Evolutionary conservation across 306 rosid species (phyloP).

Genomic region (Rosa lucieae): DNA sequence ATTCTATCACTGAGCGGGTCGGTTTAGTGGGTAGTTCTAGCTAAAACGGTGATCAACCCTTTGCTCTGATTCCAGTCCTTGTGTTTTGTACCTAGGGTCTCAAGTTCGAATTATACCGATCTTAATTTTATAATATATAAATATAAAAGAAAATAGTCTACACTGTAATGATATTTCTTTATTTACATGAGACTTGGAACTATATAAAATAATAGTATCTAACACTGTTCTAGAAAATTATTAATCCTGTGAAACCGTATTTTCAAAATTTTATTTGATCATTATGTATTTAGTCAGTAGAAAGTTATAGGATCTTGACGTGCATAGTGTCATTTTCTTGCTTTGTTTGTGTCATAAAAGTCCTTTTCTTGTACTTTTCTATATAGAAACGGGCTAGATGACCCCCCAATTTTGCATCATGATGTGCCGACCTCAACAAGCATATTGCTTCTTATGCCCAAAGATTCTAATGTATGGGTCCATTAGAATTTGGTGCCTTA

Average conservation of each 20-base stretch:
- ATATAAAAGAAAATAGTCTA: neutral
- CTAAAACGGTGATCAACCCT: too few species aligned
- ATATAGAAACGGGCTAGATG: neutral
- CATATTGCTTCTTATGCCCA: neutral
- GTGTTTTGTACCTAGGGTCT: too few species aligned
- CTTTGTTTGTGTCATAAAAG: neutral
- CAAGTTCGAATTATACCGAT: too few species aligned
- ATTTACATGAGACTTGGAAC: neutral
- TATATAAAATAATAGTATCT: neutral
- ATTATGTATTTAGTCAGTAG: neutral
- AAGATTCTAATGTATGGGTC: neutral
- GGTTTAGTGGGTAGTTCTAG: too few species aligned
- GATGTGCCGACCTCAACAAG: constrained; percentile 1
- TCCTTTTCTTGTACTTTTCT: neutral
- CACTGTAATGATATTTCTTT: neutral
- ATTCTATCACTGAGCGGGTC: too few species aligned
- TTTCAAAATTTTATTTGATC: neutral
- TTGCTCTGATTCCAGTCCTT: too few species aligned
- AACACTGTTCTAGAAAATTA: neutral
- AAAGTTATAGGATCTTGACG: neutral
- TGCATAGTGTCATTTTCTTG: neutral
- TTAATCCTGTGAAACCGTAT: neutral
- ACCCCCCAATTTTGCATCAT: neutral
- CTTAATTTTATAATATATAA: too few species aligned
- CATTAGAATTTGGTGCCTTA: neutral